These are phyloP conservation scores for Rugosomyces carneus DNA, from an alignment of 1,284 basidiomycete genomes.

Conservation along the genomic window DNA sequence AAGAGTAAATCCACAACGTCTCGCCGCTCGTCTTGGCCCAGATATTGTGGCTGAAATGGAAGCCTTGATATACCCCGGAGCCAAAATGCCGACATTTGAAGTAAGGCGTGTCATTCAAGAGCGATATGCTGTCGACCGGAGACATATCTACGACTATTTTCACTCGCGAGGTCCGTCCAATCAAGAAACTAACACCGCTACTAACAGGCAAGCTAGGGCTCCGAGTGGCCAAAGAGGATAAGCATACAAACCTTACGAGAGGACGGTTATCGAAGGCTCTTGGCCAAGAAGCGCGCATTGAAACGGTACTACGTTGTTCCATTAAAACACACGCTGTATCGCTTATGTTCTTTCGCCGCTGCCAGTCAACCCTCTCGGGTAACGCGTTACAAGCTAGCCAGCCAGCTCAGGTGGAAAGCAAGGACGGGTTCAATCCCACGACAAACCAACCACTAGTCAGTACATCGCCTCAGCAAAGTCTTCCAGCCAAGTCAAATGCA, in stretches of 20 bases:
- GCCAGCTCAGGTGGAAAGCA: background rate
- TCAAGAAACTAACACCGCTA: background rate
- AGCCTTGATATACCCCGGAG: conserved; percentile 56
- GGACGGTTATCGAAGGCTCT: conserved; percentile 31
- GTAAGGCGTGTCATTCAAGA: conserved; percentile 62
- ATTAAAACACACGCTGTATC: background rate
- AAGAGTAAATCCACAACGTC: conserved; percentile 51
- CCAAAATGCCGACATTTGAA: conserved; percentile 67
- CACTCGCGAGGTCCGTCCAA: conserved; percentile 42
- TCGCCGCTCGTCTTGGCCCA: conserved; percentile 58
- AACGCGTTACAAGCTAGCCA: background rate
- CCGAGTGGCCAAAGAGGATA: conserved; percentile 63
- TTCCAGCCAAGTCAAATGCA: background rate
- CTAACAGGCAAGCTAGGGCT: conserved; percentile 39
- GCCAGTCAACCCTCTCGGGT: background rate
- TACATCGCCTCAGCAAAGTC: background rate
- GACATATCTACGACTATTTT: conserved; percentile 74
- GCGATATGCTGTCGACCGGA: conserved; percentile 58
- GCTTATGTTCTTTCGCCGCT: background rate
- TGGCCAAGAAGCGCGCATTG: conserved; percentile 2
- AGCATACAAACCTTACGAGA: conserved; percentile 42
- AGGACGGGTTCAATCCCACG: background rate
- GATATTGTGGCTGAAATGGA: conserved; percentile 65
- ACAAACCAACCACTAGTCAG: background rate
- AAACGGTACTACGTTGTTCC: conserved; percentile 1